phyloP scores from a whole-genome alignment of 139 green algal genomes.

The Auxenochlorella protothecoides region DNA sequence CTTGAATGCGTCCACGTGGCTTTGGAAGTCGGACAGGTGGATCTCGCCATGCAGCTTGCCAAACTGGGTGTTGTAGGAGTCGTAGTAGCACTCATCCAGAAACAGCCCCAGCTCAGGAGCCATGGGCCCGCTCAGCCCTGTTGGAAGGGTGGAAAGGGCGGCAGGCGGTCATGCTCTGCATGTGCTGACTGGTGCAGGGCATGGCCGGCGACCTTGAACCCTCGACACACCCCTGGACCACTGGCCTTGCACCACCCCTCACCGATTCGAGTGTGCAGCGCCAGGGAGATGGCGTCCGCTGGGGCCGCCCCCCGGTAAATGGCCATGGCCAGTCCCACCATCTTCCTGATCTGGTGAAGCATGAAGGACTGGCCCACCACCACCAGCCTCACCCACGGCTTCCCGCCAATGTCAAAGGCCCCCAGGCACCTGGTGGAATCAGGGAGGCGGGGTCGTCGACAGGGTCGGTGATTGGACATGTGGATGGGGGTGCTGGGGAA shows the following conservation, averaged over 20 bases:
- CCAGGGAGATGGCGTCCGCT: constrained; percentile 26
- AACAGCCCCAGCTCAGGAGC: constrained; percentile 80
- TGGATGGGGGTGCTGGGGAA: no score
- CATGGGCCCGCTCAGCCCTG: constrained; percentile 49
- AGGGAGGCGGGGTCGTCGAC: no score
- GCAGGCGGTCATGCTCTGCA: no score
- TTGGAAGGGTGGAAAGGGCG: not conserved
- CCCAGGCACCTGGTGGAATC: constrained; percentile 13
- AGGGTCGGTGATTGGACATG: no score
- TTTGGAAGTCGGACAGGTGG: constrained; percentile 1
- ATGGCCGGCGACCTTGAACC: no score
- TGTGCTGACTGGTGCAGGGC: no score
- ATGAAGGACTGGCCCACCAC: constrained; percentile 88
- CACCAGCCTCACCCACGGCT: constrained; percentile 48
- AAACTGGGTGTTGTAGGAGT: constrained; percentile 26
- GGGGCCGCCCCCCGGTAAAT: constrained; percentile 41
- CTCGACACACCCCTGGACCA: no score
- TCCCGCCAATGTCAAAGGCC: constrained; percentile 27
- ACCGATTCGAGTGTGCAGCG: constrained; percentile 20
- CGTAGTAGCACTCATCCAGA: constrained; percentile 42
- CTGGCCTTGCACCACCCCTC: no score
- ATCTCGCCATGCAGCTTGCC: constrained; percentile 8
- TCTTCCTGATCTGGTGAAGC: constrained; percentile 90
- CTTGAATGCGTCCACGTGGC: constrained; percentile 24
- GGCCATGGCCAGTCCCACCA: constrained; percentile 73